Conservation (phyloP, 2,329 filamentous ascomycete species). For the Arthrocladium fulminans region DNA sequence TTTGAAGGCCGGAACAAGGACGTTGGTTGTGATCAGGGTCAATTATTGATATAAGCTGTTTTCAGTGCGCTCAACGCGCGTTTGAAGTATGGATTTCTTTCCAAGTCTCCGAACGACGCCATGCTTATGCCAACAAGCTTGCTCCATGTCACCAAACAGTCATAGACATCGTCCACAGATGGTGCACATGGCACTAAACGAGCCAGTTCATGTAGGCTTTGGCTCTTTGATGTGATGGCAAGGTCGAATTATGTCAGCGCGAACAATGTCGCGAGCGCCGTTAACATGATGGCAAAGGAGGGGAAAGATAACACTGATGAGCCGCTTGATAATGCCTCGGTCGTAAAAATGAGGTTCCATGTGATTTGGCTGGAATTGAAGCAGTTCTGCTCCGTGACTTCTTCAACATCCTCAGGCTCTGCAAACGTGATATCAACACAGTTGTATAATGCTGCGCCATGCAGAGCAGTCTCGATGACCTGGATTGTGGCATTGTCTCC, state of each 20-base stretch:
- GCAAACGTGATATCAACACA: conserved; percentile 93
- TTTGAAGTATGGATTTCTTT: neutral
- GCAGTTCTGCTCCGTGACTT: conserved; percentile 76
- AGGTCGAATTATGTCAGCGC: neutral
- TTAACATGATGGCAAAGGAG: neutral
- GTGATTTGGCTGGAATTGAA: conserved; percentile 73
- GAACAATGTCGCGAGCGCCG: neutral
- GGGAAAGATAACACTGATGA: neutral
- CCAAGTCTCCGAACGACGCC: neutral
- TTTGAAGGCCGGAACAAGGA: too few species aligned
- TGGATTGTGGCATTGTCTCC: conserved; percentile 92
- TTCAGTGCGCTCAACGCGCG: neutral
- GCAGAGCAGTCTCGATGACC: conserved; percentile 70
- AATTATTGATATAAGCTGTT: neutral
- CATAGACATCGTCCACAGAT: neutral
- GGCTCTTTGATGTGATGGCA: neutral
- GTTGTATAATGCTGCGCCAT: conserved; percentile 74
- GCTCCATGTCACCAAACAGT: neutral
- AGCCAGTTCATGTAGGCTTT: neutral
- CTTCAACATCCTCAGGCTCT: conserved; percentile 63
- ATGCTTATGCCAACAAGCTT: neutral
- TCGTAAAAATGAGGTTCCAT: conserved; percentile 63
- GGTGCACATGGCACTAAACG: neutral
- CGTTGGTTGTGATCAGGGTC: neutral
- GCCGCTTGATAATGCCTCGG: conserved; percentile 5